Evolutionary conservation across 768 basidiomycete genomes (phyloP).

Genomic region (Mycena epipterygia): DNA sequence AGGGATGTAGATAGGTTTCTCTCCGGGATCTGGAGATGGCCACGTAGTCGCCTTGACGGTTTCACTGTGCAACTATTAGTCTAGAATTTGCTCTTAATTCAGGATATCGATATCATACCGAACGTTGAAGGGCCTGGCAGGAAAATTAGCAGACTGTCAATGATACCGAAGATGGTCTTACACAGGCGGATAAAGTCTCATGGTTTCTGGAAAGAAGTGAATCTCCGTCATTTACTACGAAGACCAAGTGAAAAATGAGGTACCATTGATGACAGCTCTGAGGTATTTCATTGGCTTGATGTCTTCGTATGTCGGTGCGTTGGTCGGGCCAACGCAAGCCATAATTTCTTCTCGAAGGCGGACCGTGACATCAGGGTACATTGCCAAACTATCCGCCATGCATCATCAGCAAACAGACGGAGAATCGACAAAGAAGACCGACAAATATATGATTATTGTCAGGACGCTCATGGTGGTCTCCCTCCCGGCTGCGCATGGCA

Average conservation of each 20-base stretch:
- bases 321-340: slow-evolving; percentile 54
- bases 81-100: neutral
- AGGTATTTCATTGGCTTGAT: slow-evolving; percentile 71
- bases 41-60: slow-evolving; percentile 47
- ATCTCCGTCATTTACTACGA: no score
- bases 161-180: slow-evolving; percentile 39
- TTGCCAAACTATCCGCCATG: neutral
- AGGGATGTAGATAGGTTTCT: slow-evolving; percentile 53
- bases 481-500: neutral
- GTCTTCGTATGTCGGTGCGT: slow-evolving; percentile 65
- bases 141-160: neutral
- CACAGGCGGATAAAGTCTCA: slow-evolving; percentile 68
- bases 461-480: slow-evolving; percentile 45
- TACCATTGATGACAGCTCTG: slow-evolving; percentile 70
- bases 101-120: slow-evolving; percentile 29
- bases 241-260: no score
- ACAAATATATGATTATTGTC: slow-evolving; percentile 53
- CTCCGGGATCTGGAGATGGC: slow-evolving; percentile 40
- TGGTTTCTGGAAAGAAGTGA: slow-evolving; percentile 53
- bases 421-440: neutral
- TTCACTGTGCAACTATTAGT: neutral
- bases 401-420: neutral
- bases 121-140: slow-evolving; percentile 4
- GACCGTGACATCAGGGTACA: slow-evolving; percentile 58
- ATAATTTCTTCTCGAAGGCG: slow-evolving; percentile 66